Base-by-base conservation (phyloP, 1,284 basidiomycete genomes). In the Moesziomyces aphidis region DNA sequence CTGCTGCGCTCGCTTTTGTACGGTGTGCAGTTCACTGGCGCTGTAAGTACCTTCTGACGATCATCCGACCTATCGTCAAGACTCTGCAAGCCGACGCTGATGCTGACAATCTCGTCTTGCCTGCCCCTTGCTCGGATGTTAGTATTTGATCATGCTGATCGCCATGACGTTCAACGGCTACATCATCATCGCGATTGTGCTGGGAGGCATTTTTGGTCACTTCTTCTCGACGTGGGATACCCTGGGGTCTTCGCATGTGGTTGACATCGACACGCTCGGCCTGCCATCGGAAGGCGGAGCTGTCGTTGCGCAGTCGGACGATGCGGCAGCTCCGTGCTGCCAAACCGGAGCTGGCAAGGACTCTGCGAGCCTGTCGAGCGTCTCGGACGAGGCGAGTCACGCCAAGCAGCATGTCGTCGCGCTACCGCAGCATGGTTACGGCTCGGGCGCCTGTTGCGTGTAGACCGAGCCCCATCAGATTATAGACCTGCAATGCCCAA, bases 141-240 rank as follows among this genome's bases (percentile, higher is more conserved):
- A 76, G 58, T 82, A 82, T 60, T 51, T 82, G 42, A 51, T 82
- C 56, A 82, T 82, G 80, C 61, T 82, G 31, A 77, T 81, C 46
- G 71, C 75, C 23, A 82, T 82, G 80, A 74, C 78, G 17, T 82
- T 72, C 67, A 82, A 82, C 69, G 80, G 79, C 43, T 82, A 77
- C 76, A 71, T 82, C 50, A 63, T 82, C 50, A 55, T 82, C 13
- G 74, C 75, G 11, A 78, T 82, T n/a, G 63, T 82, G 4, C 61
- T 80, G 15, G 80, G 80, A 26, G 73, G 76, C 11, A 67, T 80
- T 51, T 57, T 82, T 28, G 80, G 79, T 17, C 72, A 82, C 72
- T 81, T 82, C 48, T 68, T 76, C 50, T 74, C 79, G 31, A 74
- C 78, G 1, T 78, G 77, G 76, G 75, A 75, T 19, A 81, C 79